phyloP scores from a whole-genome alignment of 2,329 filamentous ascomycete genomes.

The Aaosphaeria arxii region DNA sequence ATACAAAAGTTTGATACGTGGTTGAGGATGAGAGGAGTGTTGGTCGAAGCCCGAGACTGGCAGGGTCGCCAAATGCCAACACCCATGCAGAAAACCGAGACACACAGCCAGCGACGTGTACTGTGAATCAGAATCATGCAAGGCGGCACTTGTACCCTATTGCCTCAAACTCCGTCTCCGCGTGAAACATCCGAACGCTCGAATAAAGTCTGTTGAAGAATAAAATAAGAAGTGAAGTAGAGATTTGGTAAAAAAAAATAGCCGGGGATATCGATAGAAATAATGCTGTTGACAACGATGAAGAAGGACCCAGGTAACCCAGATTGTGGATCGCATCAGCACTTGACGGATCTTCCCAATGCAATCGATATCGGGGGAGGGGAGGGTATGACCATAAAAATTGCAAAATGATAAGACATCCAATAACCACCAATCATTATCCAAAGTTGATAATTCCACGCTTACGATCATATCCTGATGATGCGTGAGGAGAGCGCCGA shows the following conservation, averaged over 20 bases:
- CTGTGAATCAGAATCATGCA: no score
- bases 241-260: constrained; percentile 5
- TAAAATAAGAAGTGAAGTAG: background rate
- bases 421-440: background rate
- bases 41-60: no score
- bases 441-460: background rate
- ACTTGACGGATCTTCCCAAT: constrained; percentile 38
- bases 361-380: constrained; percentile 3
- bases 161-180: no score
- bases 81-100: no score
- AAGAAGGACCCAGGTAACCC: constrained; percentile 17
- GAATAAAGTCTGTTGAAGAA: background rate
- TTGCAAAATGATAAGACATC: background rate
- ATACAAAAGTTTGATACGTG: no score
- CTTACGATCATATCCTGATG: constrained; percentile 1
- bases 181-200: background rate
- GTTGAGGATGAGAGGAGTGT: no score
- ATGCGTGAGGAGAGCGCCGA: constrained; percentile 12
- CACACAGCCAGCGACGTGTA: no score
- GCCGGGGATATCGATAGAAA: background rate
- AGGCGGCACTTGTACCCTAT: no score
- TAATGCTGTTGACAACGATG: constrained; percentile 4
- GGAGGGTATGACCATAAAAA: constrained; percentile 5
- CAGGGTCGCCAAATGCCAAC: no score
- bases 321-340: constrained; percentile 36